phyloP scores from a whole-genome alignment of 1,284 basidiomycete genomes.

The Leccinum griseonigrum region DNA sequence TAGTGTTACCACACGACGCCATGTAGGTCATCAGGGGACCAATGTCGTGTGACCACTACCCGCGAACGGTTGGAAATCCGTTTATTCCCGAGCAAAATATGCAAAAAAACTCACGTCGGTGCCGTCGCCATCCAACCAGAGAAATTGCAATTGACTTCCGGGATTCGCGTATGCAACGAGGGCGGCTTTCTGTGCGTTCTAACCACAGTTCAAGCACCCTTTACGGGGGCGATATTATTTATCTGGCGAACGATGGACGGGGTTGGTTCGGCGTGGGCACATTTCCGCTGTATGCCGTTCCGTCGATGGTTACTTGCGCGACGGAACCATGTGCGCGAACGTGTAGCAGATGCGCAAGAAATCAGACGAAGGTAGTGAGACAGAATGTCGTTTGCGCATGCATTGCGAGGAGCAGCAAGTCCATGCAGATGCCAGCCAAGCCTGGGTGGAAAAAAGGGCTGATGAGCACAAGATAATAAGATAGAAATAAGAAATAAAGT shows the following conservation, averaged over 20 bases:
- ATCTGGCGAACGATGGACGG: constrained; percentile 62
- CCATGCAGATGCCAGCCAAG: not conserved
- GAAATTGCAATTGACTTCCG: constrained; percentile 56
- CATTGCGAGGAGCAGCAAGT: not conserved
- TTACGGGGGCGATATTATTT: constrained; percentile 54
- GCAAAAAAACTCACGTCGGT: constrained; percentile 41
- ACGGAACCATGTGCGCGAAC: constrained; percentile 63
- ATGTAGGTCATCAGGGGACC: constrained; percentile 75
- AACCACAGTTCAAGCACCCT: constrained; percentile 70
- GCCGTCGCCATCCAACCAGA: constrained; percentile 55
- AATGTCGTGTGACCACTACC: constrained; percentile 68
- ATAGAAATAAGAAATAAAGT: not conserved
- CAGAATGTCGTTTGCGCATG: not conserved
- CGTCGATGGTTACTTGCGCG: constrained; percentile 50
- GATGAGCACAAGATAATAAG: not conserved
- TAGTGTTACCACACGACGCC: constrained; percentile 53
- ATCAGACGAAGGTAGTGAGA: constrained; percentile 23
- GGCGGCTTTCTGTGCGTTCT: constrained; percentile 48
- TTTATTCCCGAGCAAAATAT: not conserved
- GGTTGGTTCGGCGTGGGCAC: constrained; percentile 40
- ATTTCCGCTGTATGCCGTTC: constrained; percentile 53
- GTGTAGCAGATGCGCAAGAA: constrained; percentile 20
- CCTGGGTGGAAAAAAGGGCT: too few species aligned
- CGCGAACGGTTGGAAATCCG: not conserved
- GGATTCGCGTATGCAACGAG: constrained; percentile 60